Percentiles rank a stretch among this genome's conserved stretches.
Evolutionary conservation across 768 basidiomycete species (phyloP).

Genomic region (Sarcodon sp.): DNA sequence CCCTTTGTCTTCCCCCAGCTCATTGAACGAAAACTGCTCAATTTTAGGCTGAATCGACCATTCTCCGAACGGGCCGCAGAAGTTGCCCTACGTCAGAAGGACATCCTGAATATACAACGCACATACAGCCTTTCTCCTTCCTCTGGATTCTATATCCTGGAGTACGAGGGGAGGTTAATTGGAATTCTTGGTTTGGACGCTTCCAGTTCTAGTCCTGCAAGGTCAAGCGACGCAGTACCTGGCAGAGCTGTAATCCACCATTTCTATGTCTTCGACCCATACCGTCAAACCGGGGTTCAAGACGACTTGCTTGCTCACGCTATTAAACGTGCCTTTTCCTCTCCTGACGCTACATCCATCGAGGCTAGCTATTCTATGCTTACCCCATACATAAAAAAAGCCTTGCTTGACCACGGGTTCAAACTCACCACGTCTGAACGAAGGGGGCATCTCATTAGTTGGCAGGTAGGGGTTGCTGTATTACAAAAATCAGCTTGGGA

Average conservation of each 20-base stretch:
- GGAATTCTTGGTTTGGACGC: constrained; percentile 67
- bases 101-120: constrained; percentile 35
- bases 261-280: constrained; percentile 59
- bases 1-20: not conserved
- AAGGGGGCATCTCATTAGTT: constrained; percentile 23
- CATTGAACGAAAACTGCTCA: no score
- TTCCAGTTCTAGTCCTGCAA: constrained; percentile 25
- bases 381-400: constrained; percentile 26
- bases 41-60: constrained; percentile 53
- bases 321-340: constrained; percentile 40
- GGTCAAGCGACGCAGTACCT: constrained; percentile 6
- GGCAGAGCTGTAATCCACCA: constrained; percentile 53
- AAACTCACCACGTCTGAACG: constrained; percentile 10
- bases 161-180: constrained; percentile 42
- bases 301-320: constrained; percentile 55
- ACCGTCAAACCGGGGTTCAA: constrained; percentile 42
- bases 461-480: constrained; percentile 38
- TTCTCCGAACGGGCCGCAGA: constrained; percentile 45
- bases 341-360: constrained; percentile 11
- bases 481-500: not conserved
- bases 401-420: constrained; percentile 34
- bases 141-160: constrained; percentile 62
- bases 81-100: constrained; percentile 37
- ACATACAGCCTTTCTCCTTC: constrained; percentile 51
- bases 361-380: constrained; percentile 32